Base-by-base conservation (phyloP, 768 basidiomycete genomes). In the Amyloporia xantha region DNA sequence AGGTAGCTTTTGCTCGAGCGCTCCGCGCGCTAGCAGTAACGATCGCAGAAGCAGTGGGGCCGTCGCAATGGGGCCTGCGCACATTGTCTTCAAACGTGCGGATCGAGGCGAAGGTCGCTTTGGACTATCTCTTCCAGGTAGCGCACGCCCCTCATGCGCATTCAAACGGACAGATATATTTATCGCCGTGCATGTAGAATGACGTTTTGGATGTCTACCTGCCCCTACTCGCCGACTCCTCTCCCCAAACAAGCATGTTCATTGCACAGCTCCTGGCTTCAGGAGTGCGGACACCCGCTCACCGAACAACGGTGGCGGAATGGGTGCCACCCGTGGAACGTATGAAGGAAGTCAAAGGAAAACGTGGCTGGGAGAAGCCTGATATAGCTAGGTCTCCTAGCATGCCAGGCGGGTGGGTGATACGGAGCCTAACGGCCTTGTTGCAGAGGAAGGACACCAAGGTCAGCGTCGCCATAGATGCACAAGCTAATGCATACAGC, bases 331-430 rank as follows among this genome's bases (percentile, higher is more conserved):
- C 68, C 0, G 56, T 62, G 0, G 83, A 86, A 19, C 68, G 84
- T 19, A 59, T 69, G 35, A 74, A 70, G 52, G 81, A 82, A 44
- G 67, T 72, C 21, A 81, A 75, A 53, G 72, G 71, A 2, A 77
- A 77, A 50, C 73, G 87, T 1, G 84, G 86, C 3, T 91, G 87
- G 87, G 87, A 90, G 66, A 83, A 81, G 59, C 67, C 74, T 0
- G 71, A 74, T 0, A 56, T 69, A 21, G 66, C 68, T 3, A 68
- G 64, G 10, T 67, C 73, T 2, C 63, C 71, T 0, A 65, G 64
- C 20, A 68, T 68, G 27, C 68, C 72, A 23, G 78, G 81, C 5
- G 76, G 78, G 0, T 86, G 85, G 83, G 77, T 79, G 6, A 73
- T 77, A 2, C 67, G 77, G 39, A 71, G 71, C 30, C 59, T 88